Evolutionary conservation across 1,284 basidiomycete species (phyloP).

Genomic region (Inonotus obliquus): DNA sequence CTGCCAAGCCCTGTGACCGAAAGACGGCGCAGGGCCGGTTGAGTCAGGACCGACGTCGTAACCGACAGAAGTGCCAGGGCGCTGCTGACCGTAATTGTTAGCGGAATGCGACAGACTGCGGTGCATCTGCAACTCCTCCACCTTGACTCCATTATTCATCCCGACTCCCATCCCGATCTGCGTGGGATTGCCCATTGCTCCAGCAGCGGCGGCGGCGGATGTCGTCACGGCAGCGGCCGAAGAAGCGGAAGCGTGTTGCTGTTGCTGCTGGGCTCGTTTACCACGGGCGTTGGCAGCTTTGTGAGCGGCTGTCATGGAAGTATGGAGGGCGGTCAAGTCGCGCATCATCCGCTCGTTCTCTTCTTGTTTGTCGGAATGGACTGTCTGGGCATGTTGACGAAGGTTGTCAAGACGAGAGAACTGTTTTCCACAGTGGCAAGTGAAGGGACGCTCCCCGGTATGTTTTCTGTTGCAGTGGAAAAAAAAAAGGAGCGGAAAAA

Average conservation of each 20-base stretch:
- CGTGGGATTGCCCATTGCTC: neutral
- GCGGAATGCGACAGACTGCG: conserved; percentile 26
- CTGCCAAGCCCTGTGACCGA: conserved; percentile 15
- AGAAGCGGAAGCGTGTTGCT: neutral
- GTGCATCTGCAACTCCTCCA: conserved; percentile 52
- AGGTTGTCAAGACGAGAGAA: conserved; percentile 97
- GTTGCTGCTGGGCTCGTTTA: conserved; percentile 30
- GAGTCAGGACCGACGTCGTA: conserved; percentile 51
- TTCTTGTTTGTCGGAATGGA: conserved; percentile 86
- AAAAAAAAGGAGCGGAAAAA: neutral
- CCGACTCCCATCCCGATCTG: conserved; percentile 3
- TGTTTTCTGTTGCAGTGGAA: conserved; percentile 74
- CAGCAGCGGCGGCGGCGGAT: neutral
- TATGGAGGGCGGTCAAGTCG: conserved; percentile 82
- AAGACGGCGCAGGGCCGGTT: conserved; percentile 32
- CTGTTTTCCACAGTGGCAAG: conserved; percentile 92
- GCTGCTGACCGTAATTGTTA: conserved; percentile 37
- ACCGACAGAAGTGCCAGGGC: conserved; percentile 64
- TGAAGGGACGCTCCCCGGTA: conserved; percentile 93
- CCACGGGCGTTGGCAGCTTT: conserved; percentile 46
- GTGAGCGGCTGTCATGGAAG: conserved; percentile 72
- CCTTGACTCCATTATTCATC: conserved; percentile 15
- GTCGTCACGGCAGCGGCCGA: neutral
- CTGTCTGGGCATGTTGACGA: conserved; percentile 93
- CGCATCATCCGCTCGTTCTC: conserved; percentile 92